Percentiles rank a stretch among this genome's conserved stretches.
phyloP scores from a whole-genome alignment of 129 eudicot genomes.

The Dittrichia graveolens region DNA sequence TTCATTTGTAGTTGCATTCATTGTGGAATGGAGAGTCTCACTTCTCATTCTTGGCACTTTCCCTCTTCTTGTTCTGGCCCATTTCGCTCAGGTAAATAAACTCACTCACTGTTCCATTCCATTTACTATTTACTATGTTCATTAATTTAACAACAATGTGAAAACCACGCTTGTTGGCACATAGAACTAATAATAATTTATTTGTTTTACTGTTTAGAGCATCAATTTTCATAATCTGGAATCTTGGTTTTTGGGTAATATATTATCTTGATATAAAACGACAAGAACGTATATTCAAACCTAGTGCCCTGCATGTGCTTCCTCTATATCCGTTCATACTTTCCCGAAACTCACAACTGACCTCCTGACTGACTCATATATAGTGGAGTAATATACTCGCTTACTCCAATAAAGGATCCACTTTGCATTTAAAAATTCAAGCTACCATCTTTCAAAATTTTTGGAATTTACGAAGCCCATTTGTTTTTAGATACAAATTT shows the following conservation, averaged over 20 bases:
- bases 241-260: constrained; percentile 42
- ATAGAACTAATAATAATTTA: constrained; percentile 13
- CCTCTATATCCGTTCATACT: constrained; percentile 43
- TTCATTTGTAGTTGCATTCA: constrained; percentile 95
- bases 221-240: constrained; percentile 36
- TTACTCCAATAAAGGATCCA: constrained; percentile 24
- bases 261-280: constrained; percentile 45
- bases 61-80: constrained; percentile 95
- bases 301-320: constrained; percentile 63
- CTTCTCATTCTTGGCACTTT: constrained; percentile 89
- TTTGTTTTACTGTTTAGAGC: constrained; percentile 14
- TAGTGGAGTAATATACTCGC: constrained; percentile 6
- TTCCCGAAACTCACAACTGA: constrained; percentile 47
- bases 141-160: not conserved
- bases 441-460: constrained; percentile 1
- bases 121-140: not conserved
- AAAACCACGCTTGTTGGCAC: constrained; percentile 20
- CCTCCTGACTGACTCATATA: constrained; percentile 22
- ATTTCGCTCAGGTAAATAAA: constrained; percentile 87
- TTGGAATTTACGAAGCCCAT: not conserved
- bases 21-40: constrained; percentile 97
- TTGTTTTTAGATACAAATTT: too few species aligned
- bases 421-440: constrained; percentile 9
- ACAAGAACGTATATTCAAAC: constrained; percentile 47
- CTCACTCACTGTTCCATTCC: not conserved